phyloP scores from a whole-genome alignment of 2,329 filamentous ascomycete genomes.

The Incumbomyces delicatus region DNA sequence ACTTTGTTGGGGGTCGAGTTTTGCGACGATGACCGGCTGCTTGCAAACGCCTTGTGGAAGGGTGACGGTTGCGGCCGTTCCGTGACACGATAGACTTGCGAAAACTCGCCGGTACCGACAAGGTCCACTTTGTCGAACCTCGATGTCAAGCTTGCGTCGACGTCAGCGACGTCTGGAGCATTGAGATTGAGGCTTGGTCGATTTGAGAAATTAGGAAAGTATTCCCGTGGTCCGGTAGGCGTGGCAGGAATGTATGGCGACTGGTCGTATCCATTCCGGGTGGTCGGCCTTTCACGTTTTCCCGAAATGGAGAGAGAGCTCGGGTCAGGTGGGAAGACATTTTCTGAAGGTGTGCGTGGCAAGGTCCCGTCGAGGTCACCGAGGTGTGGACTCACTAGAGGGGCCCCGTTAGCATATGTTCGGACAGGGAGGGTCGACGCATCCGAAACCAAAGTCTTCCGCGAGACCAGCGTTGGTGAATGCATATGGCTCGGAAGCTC shows the following conservation, averaged over 20 bases:
- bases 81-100: conserved; percentile 75
- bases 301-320: conserved; percentile 76
- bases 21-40: conserved; percentile 41
- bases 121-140: conserved; percentile 74
- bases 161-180: conserved; percentile 57
- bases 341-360: conserved; percentile 71
- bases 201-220: conserved; percentile 48
- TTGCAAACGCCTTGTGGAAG: conserved; percentile 35
- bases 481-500: conserved; percentile 31
- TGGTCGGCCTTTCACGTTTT: conserved; percentile 34
- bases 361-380: conserved; percentile 45
- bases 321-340: conserved; percentile 64
- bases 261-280: conserved; percentile 29
- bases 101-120: conserved; percentile 85
- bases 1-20: conserved; percentile 50
- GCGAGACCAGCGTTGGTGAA: conserved; percentile 33
- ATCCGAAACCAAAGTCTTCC: conserved; percentile 24
- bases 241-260: conserved; percentile 60
- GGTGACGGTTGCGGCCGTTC: conserved; percentile 28
- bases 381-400: conserved; percentile 54
- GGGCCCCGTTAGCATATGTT: conserved; percentile 45
- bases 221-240: conserved; percentile 59
- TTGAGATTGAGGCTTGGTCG: conserved; percentile 61
- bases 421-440: conserved; percentile 27
- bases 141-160: conserved; percentile 63